These are phyloP conservation scores for Grigorovia humatica DNA, from an alignment of 805 yeast species.

Conservation along the genomic window DNA sequence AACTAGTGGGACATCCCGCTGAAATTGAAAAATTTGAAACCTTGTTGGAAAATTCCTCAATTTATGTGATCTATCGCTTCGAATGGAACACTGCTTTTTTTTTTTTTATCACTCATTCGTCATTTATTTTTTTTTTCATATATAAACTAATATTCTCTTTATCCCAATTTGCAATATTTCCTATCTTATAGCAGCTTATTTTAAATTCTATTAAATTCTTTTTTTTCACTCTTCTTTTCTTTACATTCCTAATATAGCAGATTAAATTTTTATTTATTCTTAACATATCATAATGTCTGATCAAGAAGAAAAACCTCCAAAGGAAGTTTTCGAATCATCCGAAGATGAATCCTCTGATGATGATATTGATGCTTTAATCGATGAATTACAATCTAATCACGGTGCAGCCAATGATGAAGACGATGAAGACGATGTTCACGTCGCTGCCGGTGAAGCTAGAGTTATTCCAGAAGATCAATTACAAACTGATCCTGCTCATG, in stretches of 20 bases:
- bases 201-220: neutral
- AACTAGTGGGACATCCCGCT: too few relatives aligned
- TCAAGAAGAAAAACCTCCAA: slow-evolving; percentile 9
- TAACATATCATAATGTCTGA: slow-evolving; percentile 2
- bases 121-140: neutral
- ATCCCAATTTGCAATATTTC: neutral
- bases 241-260: neutral
- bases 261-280: neutral
- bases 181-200: too few relatives aligned
- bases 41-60: neutral
- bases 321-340: slow-evolving; percentile 7
- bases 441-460: slow-evolving; percentile 50
- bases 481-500: slow-evolving; percentile 68
- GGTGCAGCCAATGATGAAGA: slow-evolving; percentile 41
- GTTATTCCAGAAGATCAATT: slow-evolving; percentile 80
- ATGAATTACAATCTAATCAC: slow-evolving; percentile 63
- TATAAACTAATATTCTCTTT: neutral
- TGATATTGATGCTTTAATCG: slow-evolving; percentile 62
- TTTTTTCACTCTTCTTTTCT: neutral
- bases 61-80: neutral
- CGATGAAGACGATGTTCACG: slow-evolving; percentile 35
- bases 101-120: neutral
- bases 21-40: neutral
- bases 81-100: neutral
- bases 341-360: slow-evolving; percentile 51